Percentiles rank a stretch among this genome's conserved stretches.
Conservation (phyloP, 2,329 filamentous ascomycete genomes). For the Akanthomyces lecanii region DNA sequence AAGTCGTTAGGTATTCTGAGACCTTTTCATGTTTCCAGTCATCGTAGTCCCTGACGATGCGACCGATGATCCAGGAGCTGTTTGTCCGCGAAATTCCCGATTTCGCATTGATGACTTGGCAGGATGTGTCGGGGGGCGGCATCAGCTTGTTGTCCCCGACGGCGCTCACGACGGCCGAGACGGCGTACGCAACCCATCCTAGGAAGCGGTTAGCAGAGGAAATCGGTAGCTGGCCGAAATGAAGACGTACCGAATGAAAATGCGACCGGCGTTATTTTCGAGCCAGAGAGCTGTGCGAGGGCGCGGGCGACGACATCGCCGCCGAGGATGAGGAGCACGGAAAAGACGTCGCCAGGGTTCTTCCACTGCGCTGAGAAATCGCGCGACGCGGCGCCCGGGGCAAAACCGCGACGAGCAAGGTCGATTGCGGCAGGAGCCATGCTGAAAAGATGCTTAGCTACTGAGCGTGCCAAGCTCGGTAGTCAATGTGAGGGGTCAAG, state of each 20-base stretch:
- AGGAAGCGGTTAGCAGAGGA: neutral
- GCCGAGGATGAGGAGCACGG: constrained; percentile 32
- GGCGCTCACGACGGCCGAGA: constrained; percentile 21
- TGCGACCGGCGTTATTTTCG: constrained; percentile 26
- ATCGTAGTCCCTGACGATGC: constrained; percentile 39
- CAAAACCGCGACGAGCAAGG: neutral
- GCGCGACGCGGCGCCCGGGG: neutral
- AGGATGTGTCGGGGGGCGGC: constrained; percentile 28
- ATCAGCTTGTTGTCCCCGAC: constrained; percentile 29
- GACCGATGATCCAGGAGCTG: constrained; percentile 38
- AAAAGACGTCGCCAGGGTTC: constrained; percentile 23
- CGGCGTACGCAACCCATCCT: constrained; percentile 28
- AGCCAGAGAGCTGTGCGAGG: constrained; percentile 29
- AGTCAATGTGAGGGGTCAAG: no score
- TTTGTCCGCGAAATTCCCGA: constrained; percentile 36
- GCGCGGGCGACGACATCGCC: constrained; percentile 31
- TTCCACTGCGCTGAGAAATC: constrained; percentile 14
- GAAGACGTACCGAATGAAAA: constrained; percentile 17
- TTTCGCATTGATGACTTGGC: constrained; percentile 33
- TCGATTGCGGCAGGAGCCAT: neutral
- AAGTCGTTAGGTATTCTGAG: constrained; percentile 17
- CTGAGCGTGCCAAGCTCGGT: no score
- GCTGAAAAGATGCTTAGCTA: neutral
- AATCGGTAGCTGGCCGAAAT: neutral
- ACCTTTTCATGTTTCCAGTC: constrained; percentile 24